phyloP scores from a whole-genome alignment of 148 eudicot species.

The Salicornia ramosissima region DNA sequence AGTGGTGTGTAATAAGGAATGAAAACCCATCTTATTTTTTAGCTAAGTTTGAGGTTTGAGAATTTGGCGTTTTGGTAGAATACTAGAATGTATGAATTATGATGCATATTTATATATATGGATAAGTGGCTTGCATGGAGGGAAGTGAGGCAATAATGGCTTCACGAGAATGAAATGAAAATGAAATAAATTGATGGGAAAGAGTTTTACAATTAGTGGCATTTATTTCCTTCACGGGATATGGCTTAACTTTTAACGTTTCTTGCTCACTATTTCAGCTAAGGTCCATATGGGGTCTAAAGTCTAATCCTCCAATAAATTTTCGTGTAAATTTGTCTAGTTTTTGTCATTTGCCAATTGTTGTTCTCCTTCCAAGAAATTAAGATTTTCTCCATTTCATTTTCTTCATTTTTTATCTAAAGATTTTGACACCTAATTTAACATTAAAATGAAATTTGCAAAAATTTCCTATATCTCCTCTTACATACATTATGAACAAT shows the following conservation, averaged over 20 bases:
- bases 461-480: too few relatives aligned
- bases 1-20: slow-evolving; percentile 9
- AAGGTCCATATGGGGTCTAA: not conserved
- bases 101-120: slow-evolving; percentile 13
- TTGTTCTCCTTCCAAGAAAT: too few relatives aligned
- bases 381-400: too few relatives aligned
- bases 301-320: too few relatives aligned
- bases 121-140: slow-evolving; percentile 27
- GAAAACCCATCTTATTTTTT: slow-evolving; percentile 26
- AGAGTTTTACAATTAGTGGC: slow-evolving; percentile 18
- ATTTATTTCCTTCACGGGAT: slow-evolving; percentile 62
- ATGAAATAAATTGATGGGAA: slow-evolving; percentile 33
- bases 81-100: not conserved
- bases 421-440: too few relatives aligned
- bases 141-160: slow-evolving; percentile 30
- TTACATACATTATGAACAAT: too few relatives aligned
- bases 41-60: slow-evolving; percentile 2
- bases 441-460: too few relatives aligned
- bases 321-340: too few relatives aligned
- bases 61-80: not conserved
- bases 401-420: too few relatives aligned
- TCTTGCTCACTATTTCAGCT: not conserved
- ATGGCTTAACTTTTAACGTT: slow-evolving; percentile 3
- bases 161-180: slow-evolving; percentile 55
- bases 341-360: too few relatives aligned